phyloP scores from a whole-genome alignment of 2,329 filamentous ascomycete species.

The Diaporthe humulicola region DNA sequence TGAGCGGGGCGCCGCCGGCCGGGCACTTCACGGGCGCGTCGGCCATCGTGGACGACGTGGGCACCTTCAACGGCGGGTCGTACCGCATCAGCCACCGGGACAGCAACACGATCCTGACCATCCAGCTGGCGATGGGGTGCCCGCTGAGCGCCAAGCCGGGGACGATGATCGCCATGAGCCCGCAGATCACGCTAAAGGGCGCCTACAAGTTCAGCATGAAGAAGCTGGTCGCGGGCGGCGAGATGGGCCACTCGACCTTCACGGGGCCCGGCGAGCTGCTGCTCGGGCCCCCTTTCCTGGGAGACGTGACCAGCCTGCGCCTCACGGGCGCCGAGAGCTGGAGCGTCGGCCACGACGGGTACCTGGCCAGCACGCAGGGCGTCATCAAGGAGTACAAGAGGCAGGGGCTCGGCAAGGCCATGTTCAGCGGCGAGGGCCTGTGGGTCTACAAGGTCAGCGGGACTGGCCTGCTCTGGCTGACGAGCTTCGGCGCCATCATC shows the following conservation, averaged over 20 bases:
- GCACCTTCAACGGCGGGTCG: constrained; percentile 97
- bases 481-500: constrained; percentile 95
- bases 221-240: constrained; percentile 87
- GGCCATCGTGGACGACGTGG: constrained; percentile 83
- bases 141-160: constrained; percentile 85
- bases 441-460: constrained; percentile 92
- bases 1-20: constrained; percentile 56
- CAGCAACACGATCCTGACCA: constrained; percentile 87
- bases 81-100: constrained; percentile 95
- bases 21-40: constrained; percentile 74
- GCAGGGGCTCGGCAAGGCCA: constrained; percentile 88
- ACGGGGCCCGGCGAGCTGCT: constrained; percentile 93
- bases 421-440: constrained; percentile 93
- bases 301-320: constrained; percentile 64
- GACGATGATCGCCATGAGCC: constrained; percentile 94
- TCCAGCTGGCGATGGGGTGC: constrained; percentile 91
- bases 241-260: constrained; percentile 83
- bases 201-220: constrained; percentile 88
- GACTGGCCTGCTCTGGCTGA: constrained; percentile 86
- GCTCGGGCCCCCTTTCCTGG: constrained; percentile 58
- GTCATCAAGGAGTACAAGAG: constrained; percentile 89
- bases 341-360: constrained; percentile 89
- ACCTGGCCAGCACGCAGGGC: constrained; percentile 88
- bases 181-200: constrained; percentile 86
- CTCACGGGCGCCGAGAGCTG: constrained; percentile 80